A percentile compares a stretch with the other conserved stretches of the same genome.
These are phyloP conservation scores for Petunia secreta DNA, from an alignment of 257 asterid genomes.

Conservation along the genomic window DNA sequence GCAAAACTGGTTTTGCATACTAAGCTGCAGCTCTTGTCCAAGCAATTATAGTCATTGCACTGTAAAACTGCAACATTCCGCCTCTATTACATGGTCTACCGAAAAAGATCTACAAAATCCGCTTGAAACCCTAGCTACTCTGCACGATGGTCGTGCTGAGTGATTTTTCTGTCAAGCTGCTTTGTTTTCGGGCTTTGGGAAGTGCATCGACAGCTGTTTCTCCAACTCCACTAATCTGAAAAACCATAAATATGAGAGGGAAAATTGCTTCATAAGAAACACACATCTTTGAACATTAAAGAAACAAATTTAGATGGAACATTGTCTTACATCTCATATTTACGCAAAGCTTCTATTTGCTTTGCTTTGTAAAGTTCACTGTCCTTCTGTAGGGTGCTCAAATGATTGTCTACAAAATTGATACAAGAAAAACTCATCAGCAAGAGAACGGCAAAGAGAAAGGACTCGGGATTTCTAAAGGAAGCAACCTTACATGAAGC, in stretches of 20 bases:
- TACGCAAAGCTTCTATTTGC: conserved; percentile 73
- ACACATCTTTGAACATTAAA: conserved; percentile 7
- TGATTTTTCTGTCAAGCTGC: conserved; percentile 14
- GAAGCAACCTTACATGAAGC: not conserved
- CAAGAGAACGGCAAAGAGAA: not conserved
- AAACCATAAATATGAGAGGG: conserved; percentile 12
- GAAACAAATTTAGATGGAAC: conserved; percentile 8
- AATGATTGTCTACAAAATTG: conserved; percentile 49
- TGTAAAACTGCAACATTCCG: too few species aligned
- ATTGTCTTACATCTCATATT: conserved; percentile 69
- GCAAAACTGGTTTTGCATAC: not conserved
- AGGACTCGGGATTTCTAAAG: not conserved
- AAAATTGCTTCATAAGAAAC: conserved; percentile 2
- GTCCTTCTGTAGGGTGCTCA: conserved; percentile 66
- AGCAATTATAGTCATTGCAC: not conserved
- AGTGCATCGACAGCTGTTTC: conserved; percentile 69
- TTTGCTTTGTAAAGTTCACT: conserved; percentile 74
- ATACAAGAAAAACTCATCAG: conserved; percentile 17
- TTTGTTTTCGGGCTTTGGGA: conserved; percentile 42
- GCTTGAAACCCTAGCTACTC: not conserved
- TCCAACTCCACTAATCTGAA: conserved; percentile 88
- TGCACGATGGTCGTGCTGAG: not conserved
- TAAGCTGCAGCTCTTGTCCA: not conserved
- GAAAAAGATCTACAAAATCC: not conserved
- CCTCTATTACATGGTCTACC: not conserved